phyloP scores from a whole-genome alignment of 2,329 filamentous ascomycete genomes.

The Curvularia hawaiiensis region DNA sequence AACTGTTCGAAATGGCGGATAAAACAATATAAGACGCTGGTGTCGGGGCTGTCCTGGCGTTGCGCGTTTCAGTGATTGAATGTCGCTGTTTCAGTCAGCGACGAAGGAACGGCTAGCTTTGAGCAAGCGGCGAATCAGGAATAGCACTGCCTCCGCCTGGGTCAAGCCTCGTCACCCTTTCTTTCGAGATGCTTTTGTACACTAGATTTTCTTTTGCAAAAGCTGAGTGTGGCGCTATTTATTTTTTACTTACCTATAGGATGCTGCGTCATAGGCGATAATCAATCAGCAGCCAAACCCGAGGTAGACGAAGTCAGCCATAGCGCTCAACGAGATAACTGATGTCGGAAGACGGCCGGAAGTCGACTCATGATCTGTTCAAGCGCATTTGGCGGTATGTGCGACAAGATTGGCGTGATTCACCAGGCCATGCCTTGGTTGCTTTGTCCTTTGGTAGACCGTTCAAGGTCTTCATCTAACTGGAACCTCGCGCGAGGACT shows the following conservation, averaged over 20 bases:
- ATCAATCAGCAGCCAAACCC: not conserved
- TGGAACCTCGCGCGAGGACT: not conserved
- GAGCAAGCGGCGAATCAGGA: not conserved
- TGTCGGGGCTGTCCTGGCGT: conserved; percentile 30
- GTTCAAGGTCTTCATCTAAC: not conserved
- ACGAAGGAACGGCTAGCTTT: conserved; percentile 3
- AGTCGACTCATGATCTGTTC: not conserved
- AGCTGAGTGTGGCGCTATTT: not conserved
- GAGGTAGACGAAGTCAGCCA: not conserved
- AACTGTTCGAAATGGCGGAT: conserved; percentile 8
- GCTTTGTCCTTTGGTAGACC: not conserved
- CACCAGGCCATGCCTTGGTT: not conserved
- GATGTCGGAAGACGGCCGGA: not conserved
- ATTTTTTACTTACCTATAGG: not conserved
- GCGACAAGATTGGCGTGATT: not conserved
- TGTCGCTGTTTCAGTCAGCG: conserved; percentile 25
- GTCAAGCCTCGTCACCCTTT: not conserved
- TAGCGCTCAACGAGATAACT: not conserved
- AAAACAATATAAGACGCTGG: conserved; percentile 29
- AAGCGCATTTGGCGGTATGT: not conserved
- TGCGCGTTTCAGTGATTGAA: conserved; percentile 26
- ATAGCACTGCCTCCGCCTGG: not conserved
- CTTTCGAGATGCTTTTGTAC: not conserved
- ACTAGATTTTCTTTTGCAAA: not conserved
- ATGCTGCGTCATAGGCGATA: not conserved